A percentile compares a stretch with the other conserved stretches of the same genome.
These are phyloP conservation scores for Candida boidinii DNA, from an alignment of 805 yeast genomes.

Conservation along the genomic window DNA sequence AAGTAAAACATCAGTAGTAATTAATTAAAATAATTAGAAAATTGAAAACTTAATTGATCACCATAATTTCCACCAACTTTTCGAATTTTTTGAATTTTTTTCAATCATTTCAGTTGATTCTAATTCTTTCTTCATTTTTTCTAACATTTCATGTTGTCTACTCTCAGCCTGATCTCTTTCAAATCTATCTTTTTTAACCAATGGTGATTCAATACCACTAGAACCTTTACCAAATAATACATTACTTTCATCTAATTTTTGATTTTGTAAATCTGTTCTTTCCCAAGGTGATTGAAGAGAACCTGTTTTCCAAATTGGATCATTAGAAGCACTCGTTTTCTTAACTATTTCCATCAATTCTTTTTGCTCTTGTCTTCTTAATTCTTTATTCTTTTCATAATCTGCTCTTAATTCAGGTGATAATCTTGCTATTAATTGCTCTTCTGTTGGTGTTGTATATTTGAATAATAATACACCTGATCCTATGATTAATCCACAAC, in stretches of 20 bases:
- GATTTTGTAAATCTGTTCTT: conserved; percentile 24
- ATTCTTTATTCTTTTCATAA: conserved; percentile 54
- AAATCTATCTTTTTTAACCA: conserved; percentile 33
- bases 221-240: too few relatives aligned
- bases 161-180: conserved; percentile 38
- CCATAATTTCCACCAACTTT: conserved; percentile 20
- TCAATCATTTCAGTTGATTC: conserved; percentile 23
- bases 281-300: conserved; percentile 64
- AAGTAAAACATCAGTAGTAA: too few relatives aligned
- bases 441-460: conserved; percentile 80
- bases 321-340: conserved; percentile 55
- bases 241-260: too few relatives aligned
- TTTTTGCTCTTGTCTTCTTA: conserved; percentile 61
- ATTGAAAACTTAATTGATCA: conserved; percentile 1
- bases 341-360: conserved; percentile 61
- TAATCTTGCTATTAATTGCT: conserved; percentile 59
- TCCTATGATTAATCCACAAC: conserved; percentile 62
- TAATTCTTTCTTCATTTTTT: conserved; percentile 29
- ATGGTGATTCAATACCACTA: conserved; percentile 29
- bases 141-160: conserved; percentile 30
- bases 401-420: conserved; percentile 80
- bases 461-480: conserved; percentile 65
- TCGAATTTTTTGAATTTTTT: conserved; percentile 18
- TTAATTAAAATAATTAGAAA: too few relatives aligned
- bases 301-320: conserved; percentile 82